Evolutionary conservation across 2,329 filamentous ascomycete genomes (phyloP).

Genomic region (Colletotrichum filicis): DNA sequence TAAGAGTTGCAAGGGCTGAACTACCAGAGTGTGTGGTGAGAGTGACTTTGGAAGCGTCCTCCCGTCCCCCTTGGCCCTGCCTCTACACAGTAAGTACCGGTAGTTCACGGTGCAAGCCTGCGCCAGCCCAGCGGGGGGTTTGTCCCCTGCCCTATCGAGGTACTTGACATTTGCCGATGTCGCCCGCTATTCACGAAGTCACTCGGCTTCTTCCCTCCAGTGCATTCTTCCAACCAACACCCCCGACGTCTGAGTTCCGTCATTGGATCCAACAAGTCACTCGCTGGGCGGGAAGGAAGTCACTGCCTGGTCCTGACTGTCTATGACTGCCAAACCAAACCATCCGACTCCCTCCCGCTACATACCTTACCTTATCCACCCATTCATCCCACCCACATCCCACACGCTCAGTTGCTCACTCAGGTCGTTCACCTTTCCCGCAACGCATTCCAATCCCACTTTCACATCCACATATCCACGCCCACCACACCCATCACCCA

Average conservation of each 20-base stretch:
- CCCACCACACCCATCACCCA: background rate
- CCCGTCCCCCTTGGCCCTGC: background rate
- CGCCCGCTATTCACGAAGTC: background rate
- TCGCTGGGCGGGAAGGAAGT: background rate
- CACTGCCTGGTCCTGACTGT: background rate
- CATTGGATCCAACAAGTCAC: background rate
- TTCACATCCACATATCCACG: background rate
- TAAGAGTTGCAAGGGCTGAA: background rate
- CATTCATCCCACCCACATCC: background rate
- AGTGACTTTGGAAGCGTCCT: background rate
- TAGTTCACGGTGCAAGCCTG: background rate
- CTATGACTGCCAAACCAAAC: background rate
- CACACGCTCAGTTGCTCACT: background rate
- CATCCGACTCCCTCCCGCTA: conserved; percentile 5
- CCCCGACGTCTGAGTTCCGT: background rate
- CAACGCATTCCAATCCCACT: conserved; percentile 4
- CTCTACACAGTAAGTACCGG: background rate
- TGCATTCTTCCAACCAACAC: conserved; percentile 2
- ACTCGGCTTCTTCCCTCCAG: background rate
- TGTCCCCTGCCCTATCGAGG: background rate
- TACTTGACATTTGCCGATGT: background rate
- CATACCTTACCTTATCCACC: background rate
- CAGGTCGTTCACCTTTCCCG: background rate
- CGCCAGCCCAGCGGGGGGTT: background rate
- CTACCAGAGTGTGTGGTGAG: background rate